phyloP scores from a whole-genome alignment of 306 rosid species.

The Cercis canadensis region DNA sequence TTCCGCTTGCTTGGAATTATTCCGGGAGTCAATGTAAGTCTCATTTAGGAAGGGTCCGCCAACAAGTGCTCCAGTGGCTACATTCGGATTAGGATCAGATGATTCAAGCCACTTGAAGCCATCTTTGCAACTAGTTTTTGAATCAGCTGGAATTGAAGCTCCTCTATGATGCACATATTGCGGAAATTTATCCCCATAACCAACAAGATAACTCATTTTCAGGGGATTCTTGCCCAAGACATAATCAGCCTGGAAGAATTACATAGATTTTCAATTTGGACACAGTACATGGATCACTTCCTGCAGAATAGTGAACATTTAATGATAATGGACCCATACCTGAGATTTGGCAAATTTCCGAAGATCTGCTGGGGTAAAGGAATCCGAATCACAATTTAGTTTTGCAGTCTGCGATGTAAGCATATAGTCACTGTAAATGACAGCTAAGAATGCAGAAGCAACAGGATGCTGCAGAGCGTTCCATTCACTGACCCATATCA shows the following conservation, averaged over 20 bases:
- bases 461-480: conserved; percentile 93
- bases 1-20: conserved; percentile 86
- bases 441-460: conserved; percentile 93
- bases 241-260: conserved; percentile 73
- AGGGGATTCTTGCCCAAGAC: conserved; percentile 88
- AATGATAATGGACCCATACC: conserved; percentile 55
- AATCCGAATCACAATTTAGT: conserved; percentile 60
- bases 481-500: conserved; percentile 90
- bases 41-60: conserved; percentile 93
- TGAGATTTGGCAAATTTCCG: conserved; percentile 80
- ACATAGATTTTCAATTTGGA: conserved; percentile 20
- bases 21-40: conserved; percentile 73
- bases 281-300: conserved; percentile 8
- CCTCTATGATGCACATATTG: conserved; percentile 95
- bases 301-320: conserved; percentile 1
- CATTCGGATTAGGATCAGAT: conserved; percentile 78
- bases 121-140: conserved; percentile 66
- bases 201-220: conserved; percentile 85
- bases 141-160: conserved; percentile 80
- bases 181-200: conserved; percentile 85
- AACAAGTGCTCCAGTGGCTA: conserved; percentile 90
- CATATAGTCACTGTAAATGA: conserved; percentile 93
- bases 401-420: conserved; percentile 69
- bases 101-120: conserved; percentile 80
- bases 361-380: conserved; percentile 72